Evolutionary conservation across 345 rosid genomes (phyloP).

Genomic region (Tarenaya hassleriana): DNA sequence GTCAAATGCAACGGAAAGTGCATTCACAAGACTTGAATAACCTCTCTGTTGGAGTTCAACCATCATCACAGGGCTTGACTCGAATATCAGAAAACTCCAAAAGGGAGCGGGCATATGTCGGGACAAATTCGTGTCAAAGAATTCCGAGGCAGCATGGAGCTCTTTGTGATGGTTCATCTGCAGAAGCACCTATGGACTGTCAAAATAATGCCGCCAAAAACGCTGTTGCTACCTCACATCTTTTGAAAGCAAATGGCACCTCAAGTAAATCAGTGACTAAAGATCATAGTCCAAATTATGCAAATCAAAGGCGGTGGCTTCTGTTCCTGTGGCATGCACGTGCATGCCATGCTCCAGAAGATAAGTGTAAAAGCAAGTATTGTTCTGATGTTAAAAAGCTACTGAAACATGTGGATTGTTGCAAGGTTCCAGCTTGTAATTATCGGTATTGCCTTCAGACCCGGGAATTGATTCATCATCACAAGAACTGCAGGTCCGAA

Average conservation of each 20-base stretch:
- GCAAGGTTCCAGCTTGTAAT: constrained; percentile 48
- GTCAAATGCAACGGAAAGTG: constrained; percentile 53
- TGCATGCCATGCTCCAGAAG: constrained; percentile 67
- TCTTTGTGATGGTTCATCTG: constrained; percentile 44
- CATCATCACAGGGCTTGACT: constrained; percentile 48
- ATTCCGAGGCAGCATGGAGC: constrained; percentile 57
- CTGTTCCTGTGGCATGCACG: constrained; percentile 82
- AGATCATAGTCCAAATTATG: constrained; percentile 47
- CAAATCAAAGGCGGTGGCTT: constrained; percentile 79
- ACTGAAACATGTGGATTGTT: constrained; percentile 62
- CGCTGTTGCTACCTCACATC: too few species aligned
- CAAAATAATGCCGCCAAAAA: constrained; percentile 5
- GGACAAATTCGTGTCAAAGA: constrained; percentile 55
- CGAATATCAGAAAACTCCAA: constrained; percentile 34
- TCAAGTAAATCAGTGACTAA: constrained; percentile 20
- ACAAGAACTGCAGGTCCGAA: constrained; percentile 48
- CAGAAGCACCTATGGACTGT: constrained; percentile 33
- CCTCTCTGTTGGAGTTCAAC: constrained; percentile 42
- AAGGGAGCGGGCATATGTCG: constrained; percentile 48
- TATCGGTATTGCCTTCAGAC: constrained; percentile 77
- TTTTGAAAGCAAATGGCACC: too few species aligned
- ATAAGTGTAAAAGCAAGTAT: constrained; percentile 50
- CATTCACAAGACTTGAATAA: constrained; percentile 44
- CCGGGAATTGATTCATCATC: constrained; percentile 54
- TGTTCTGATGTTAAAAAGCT: constrained; percentile 55